Base-by-base conservation (phyloP, 2,329 filamentous ascomycete species). In the Trichocomaceae sp. region DNA sequence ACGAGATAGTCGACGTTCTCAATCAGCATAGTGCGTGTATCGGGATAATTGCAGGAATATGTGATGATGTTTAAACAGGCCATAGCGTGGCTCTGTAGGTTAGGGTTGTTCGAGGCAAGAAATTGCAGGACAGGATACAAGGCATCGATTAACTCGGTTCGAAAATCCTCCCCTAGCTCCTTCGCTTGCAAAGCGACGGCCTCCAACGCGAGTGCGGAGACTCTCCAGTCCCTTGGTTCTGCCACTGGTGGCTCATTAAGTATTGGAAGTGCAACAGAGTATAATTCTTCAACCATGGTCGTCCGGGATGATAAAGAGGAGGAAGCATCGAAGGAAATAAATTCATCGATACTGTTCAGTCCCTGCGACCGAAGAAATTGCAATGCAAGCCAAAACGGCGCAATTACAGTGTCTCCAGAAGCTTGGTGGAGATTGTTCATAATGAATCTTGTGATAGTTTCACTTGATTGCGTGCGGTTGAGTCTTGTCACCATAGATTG, bases 1-100 rank as follows among this genome's bases (percentile, higher is more conserved):
- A 97, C 86, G 72, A 99, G 87, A 68, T 99, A 99, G 70, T 99
- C 93, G 15, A 90, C 91, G 58, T 99, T 99, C 51, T 87, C 84
- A 26, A 97, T 82, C 39, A 99, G 85, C 60, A 99, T 76, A 15
- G 88, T 83, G 23, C 86, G 86, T 4, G 92, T 86, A 62, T 79
- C 84, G 0, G 66, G 58, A 64, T 97, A 99, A 1, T 81, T 83
- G 63, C 90, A 96, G 0, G 86, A 80, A 2, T 72, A 66, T 1
- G 92, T 86, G n/a, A 96, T 77, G 17, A 84, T 82, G 64, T 96
- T 93, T 13, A 99, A 77, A 35, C 88, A 87, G 3, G 84, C 82
- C 59, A 96, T 86, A 5, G 92, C 89, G 68, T 97, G 91, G 31
- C 83, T 80, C 60, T 90, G 86, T 15, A 99, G 75, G 23, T 77